These are phyloP conservation scores for Saururus chinensis DNA, from an alignment of 164 flowering plant species.

Conservation along the genomic window DNA sequence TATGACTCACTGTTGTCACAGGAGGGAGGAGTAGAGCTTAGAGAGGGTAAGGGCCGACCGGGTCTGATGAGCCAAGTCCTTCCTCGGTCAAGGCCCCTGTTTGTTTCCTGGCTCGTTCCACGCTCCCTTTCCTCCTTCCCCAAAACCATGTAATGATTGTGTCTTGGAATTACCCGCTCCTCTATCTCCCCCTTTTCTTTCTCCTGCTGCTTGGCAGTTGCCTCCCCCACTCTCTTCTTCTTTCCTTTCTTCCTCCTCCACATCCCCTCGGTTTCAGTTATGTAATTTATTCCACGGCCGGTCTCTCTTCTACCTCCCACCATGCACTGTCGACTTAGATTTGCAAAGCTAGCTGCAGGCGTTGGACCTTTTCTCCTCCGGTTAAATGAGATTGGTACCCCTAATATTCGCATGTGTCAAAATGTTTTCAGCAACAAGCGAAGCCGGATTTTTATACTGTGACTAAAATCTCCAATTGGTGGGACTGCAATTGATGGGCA, in stretches of 20 bases:
- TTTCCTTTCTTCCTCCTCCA: not conserved
- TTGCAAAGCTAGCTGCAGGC: no score
- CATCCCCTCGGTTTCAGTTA: slow-evolving; percentile 25
- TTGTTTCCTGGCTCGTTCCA: slow-evolving; percentile 39
- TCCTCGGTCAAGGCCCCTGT: slow-evolving; percentile 42
- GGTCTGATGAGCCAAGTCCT: slow-evolving; percentile 37
- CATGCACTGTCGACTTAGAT: not conserved
- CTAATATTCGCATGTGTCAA: no score
- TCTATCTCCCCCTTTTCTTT: slow-evolving; percentile 13
- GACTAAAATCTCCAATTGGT: no score
- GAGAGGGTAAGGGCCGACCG: slow-evolving; percentile 61
- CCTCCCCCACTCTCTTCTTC: not conserved
- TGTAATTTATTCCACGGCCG: slow-evolving; percentile 4
- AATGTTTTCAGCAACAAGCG: no score
- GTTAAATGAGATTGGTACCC: no score
- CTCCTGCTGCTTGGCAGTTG: slow-evolving; percentile 3
- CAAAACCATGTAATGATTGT: slow-evolving; percentile 83
- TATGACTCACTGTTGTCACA: not conserved
- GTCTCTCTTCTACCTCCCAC: not conserved
- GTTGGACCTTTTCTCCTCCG: no score
- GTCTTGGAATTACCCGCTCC: slow-evolving; percentile 98
- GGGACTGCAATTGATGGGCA: no score
- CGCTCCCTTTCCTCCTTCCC: slow-evolving; percentile 71
- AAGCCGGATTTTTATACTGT: no score
- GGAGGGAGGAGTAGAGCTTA: slow-evolving; percentile 11